These are phyloP conservation scores for Metschnikowia baotianmanensis DNA, from an alignment of 805 yeast genomes.

Conservation along the genomic window DNA sequence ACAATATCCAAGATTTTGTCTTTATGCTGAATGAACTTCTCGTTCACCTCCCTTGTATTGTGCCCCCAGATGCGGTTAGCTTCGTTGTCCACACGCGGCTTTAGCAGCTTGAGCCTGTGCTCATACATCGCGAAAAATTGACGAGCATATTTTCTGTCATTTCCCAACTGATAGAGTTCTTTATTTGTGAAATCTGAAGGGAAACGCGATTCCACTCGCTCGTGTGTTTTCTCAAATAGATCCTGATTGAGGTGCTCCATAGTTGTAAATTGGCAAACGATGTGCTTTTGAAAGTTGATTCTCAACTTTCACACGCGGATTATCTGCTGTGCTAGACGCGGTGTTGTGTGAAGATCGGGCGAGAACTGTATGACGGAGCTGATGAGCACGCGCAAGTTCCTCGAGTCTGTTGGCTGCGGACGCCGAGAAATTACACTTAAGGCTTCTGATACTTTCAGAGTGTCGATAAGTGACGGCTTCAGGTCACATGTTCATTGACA, in stretches of 20 bases:
- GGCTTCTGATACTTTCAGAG: too few relatives aligned
- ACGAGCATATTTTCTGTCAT: slow-evolving; percentile 31
- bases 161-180: slow-evolving; percentile 21
- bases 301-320: neutral
- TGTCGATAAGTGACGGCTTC: too few relatives aligned
- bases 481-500: too few relatives aligned
- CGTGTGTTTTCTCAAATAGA: slow-evolving; percentile 1
- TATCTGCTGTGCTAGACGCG: too few relatives aligned
- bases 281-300: neutral
- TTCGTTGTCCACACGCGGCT: slow-evolving; percentile 30
- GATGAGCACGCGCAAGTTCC: too few relatives aligned
- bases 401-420: too few relatives aligned
- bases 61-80: slow-evolving; percentile 54
- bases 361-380: too few relatives aligned
- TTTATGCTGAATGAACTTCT: slow-evolving; percentile 30
- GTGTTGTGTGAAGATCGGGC: too few relatives aligned
- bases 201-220: neutral
- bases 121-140: slow-evolving; percentile 47
- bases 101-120: slow-evolving; percentile 33
- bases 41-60: slow-evolving; percentile 34
- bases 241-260: slow-evolving; percentile 11
- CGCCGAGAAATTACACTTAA: too few relatives aligned
- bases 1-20: slow-evolving; percentile 58
- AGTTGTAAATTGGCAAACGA: neutral
- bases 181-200: slow-evolving; percentile 14